These are phyloP conservation scores for Ogataea paradorogensis DNA, from an alignment of 805 yeast genomes.

Conservation along the genomic window DNA sequence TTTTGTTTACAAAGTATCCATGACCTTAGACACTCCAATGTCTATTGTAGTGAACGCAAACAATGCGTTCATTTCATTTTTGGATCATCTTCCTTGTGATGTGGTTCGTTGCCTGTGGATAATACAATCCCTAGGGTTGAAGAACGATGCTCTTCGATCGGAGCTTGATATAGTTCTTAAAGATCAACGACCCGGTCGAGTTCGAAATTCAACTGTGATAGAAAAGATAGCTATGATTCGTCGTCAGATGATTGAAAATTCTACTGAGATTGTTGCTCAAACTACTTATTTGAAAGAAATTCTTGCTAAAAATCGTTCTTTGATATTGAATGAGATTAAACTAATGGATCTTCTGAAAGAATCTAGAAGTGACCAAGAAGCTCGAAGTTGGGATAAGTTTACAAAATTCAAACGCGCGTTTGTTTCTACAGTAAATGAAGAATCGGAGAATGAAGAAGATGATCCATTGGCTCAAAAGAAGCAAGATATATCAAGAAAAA, in stretches of 20 bases:
- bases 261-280: constrained; percentile 28
- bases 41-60: constrained; percentile 31
- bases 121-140: constrained; percentile 32
- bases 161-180: constrained; percentile 7
- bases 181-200: constrained; percentile 1
- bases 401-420: constrained; percentile 23
- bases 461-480: constrained; percentile 6
- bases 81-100: constrained; percentile 40
- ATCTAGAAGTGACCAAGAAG: constrained; percentile 16
- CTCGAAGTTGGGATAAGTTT: constrained; percentile 25
- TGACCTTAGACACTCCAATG: constrained; percentile 14
- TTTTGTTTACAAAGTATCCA: constrained; percentile 1
- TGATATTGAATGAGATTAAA: constrained; percentile 25
- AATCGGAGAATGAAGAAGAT: constrained; percentile 4
- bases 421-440: constrained; percentile 3
- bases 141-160: constrained; percentile 18
- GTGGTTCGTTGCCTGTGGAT: constrained; percentile 37
- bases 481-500: not conserved
- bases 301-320: constrained; percentile 22
- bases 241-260: constrained; percentile 17
- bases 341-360: constrained; percentile 22
- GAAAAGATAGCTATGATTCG: constrained; percentile 5
- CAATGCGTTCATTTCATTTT: constrained; percentile 35
- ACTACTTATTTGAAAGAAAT: constrained; percentile 21
- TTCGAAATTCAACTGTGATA: constrained; percentile 1